Evolutionary conservation across 2,329 filamentous ascomycete genomes (phyloP).

Genomic region (Claviceps capensis): DNA sequence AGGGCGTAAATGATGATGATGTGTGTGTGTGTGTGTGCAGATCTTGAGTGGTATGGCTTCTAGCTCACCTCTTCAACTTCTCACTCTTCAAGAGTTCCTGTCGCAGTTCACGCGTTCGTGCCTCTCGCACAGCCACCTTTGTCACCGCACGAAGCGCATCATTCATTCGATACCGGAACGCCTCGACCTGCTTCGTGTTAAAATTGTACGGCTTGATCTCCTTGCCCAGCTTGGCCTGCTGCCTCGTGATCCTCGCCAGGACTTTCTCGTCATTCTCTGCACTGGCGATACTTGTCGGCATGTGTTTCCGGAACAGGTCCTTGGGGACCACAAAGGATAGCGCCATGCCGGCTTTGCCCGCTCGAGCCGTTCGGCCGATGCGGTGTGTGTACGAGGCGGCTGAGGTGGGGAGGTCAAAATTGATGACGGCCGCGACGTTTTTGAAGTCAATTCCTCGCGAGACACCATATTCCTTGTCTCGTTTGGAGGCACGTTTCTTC

Average conservation of each 20-base stretch:
- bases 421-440: constrained; percentile 86
- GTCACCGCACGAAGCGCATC: constrained; percentile 87
- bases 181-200: constrained; percentile 86
- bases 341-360: constrained; percentile 84
- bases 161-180: constrained; percentile 88
- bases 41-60: background rate
- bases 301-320: constrained; percentile 75
- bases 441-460: constrained; percentile 90
- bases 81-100: constrained; percentile 88
- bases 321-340: constrained; percentile 87
- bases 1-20: too few relatives aligned
- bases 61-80: constrained; percentile 58
- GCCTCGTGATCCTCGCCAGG: constrained; percentile 62
- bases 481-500: constrained; percentile 37
- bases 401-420: constrained; percentile 84
- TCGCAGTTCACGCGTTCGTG: constrained; percentile 72
- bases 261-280: constrained; percentile 76
- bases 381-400: constrained; percentile 94
- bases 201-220: constrained; percentile 86
- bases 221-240: constrained; percentile 65
- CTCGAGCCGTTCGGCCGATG: constrained; percentile 84
- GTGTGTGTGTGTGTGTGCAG: background rate
- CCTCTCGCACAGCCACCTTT: constrained; percentile 77
- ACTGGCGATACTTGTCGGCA: constrained; percentile 63
- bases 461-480: constrained; percentile 84